phyloP scores from a whole-genome alignment of 164 flowering plant genomes.

The Kalanchoe fedtschenkoi region DNA sequence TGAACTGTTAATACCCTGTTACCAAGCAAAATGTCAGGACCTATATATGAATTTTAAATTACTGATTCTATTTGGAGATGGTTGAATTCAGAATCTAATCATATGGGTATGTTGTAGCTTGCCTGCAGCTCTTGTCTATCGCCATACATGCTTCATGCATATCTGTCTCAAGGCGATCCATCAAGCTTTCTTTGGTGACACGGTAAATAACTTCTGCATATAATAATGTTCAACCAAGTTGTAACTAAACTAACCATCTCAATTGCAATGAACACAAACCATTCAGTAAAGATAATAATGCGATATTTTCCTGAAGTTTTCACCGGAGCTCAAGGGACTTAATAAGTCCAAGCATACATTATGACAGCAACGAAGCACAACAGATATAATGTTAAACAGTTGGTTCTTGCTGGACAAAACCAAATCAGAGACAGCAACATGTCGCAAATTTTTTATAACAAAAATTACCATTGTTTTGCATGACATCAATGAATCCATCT shows the following conservation, averaged over 20 bases:
- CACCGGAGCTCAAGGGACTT: too few species aligned
- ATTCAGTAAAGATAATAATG: too few species aligned
- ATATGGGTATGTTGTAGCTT: conserved; percentile 6
- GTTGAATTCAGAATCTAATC: neutral
- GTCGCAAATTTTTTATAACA: neutral
- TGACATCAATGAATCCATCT: conserved; percentile 65
- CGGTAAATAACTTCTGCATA: conserved; percentile 34
- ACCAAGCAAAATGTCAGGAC: neutral
- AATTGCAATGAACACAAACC: neutral
- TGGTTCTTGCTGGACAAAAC: too few species aligned
- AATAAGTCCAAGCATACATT: too few species aligned
- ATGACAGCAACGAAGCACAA: too few species aligned
- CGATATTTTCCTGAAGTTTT: too few species aligned
- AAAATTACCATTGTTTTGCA: conserved; percentile 35
- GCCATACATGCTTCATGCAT: conserved; percentile 51
- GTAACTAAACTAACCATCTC: neutral
- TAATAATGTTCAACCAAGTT: neutral
- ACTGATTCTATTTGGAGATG: neutral
- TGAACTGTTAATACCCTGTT: conserved; percentile 77
- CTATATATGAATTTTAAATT: neutral
- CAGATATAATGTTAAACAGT: too few species aligned
- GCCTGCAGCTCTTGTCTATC: conserved; percentile 58
- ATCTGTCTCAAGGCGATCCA: conserved; percentile 46
- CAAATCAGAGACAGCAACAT: neutral
- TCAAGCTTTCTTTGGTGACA: conserved; percentile 55